Conservation (phyloP, 2,329 filamentous ascomycete genomes). For the Thelonectria olida region DNA sequence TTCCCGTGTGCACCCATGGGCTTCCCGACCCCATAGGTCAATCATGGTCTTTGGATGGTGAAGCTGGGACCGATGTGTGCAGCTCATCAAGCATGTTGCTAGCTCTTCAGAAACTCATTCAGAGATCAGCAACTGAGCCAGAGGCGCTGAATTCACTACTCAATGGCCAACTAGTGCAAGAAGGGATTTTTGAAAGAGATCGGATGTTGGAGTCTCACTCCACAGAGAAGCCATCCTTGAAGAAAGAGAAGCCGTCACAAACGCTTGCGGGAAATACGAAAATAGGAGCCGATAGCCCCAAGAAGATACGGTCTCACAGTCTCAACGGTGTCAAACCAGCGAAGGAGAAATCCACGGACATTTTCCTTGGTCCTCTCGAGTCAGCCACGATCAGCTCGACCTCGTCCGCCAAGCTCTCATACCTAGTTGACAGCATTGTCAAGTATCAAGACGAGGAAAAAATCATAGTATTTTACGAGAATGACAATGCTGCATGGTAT, state of each 20-base stretch:
- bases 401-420: conserved; percentile 86
- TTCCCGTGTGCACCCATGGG: conserved; percentile 75
- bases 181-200: conserved; percentile 49
- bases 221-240: conserved; percentile 15
- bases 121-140: conserved; percentile 54
- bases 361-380: conserved; percentile 58
- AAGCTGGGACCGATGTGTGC: conserved; percentile 59
- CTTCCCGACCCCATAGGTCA: conserved; percentile 70
- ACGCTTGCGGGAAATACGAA: conserved; percentile 55
- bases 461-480: conserved; percentile 92
- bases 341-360: conserved; percentile 33
- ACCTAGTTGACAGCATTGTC: conserved; percentile 78
- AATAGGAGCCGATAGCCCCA: conserved; percentile 49
- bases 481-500: conserved; percentile 87
- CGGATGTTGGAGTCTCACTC: conserved; percentile 37
- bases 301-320: conserved; percentile 45
- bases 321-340: conserved; percentile 34
- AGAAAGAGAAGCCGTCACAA: conserved; percentile 30
- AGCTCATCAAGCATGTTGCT: conserved; percentile 61
- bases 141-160: conserved; percentile 58
- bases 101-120: conserved; percentile 62
- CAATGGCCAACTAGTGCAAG: conserved; percentile 54
- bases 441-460: conserved; percentile 78
- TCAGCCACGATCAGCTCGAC: conserved; percentile 77
- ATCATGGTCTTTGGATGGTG: conserved; percentile 73